Conservation (phyloP, 805 yeast species). For the Lipomyces spencermartinsiae region DNA sequence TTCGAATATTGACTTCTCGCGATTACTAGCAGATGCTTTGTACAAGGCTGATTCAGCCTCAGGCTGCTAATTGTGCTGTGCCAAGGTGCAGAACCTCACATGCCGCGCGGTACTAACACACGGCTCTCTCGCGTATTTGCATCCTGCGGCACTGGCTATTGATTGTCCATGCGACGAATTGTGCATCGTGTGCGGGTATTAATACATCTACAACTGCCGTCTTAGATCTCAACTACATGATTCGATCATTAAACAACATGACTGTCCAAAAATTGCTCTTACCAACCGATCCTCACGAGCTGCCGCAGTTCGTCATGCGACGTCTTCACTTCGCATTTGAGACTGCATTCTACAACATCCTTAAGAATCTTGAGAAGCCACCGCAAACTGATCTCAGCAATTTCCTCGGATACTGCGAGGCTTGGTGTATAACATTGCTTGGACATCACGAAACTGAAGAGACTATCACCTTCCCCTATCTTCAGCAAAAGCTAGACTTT, state of each 20-base stretch:
- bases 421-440: constrained; percentile 18
- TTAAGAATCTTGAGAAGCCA: constrained; percentile 15
- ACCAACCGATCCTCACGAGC: constrained; percentile 16
- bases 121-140: too few relatives aligned
- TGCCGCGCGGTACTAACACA: too few relatives aligned
- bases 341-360: constrained; percentile 15
- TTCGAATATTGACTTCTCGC: too few relatives aligned
- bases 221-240: too few relatives aligned
- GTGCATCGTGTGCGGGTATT: too few relatives aligned
- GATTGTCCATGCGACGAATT: too few relatives aligned
- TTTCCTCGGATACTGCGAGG: constrained; percentile 23
- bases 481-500: constrained; percentile 14
- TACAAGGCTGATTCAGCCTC: too few relatives aligned
- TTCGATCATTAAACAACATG: background rate
- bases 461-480: constrained; percentile 17
- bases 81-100: too few relatives aligned
- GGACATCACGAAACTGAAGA: constrained; percentile 23
- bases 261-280: background rate
- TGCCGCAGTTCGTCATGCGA: constrained; percentile 19
- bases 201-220: too few relatives aligned
- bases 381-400: constrained; percentile 14
- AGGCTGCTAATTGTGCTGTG: too few relatives aligned
- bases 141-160: too few relatives aligned
- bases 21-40: too few relatives aligned
- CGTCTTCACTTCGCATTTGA: constrained; percentile 19